Base-by-base conservation (phyloP, 108 stramenopile genomes). In the Nitzschia palea region DNA sequence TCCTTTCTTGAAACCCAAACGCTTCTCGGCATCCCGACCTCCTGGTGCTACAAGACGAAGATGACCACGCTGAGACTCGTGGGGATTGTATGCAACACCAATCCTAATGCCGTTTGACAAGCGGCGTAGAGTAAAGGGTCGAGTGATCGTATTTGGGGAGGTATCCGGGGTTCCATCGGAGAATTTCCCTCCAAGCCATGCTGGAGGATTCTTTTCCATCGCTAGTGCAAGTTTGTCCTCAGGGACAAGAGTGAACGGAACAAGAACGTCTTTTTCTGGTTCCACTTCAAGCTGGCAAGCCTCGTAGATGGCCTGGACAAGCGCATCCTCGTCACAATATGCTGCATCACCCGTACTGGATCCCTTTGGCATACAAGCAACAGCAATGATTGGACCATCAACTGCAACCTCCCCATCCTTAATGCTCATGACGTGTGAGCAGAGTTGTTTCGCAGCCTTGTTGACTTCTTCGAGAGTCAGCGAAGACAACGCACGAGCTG, bases 381-480 rank as follows among this genome's bases (percentile, higher is more conserved):
- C 78, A 9, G 81, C 93, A 54, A 91, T 88, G n/a, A 86, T 69
- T 4, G 84, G 81, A 1, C 92, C 92, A 1, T 73, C 71, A 4
- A 83, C 51, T 8, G 78, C 55, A 37, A 60, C 74, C 37, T 81
- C 86, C 25, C 79, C 84, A n/a, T 90, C 85, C 36, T 87, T 84
- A 55, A 94, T 63, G 17, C 86, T 81, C 27, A 80, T 83, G 45
- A 98, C 80, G 71, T 97, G 96, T 44, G 95, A 88, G 77, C 98
- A 98, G 34, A 98, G 70, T 57, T 95, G 91, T 25, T 81, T 79
- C 14, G 96, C 96, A 15, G 94, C 95, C 44, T 78, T 78, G 68
- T 98, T 97, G 29, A 97, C 93, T 60, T 98, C 95, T 67, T 97
- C 95, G 28, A 98, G 66, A 3, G 97, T 94, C 69, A 98, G 58